Evolutionary conservation across 768 basidiomycete species (phyloP), one percentile per base, ranked within the genome.

Genomic region (Russula brevipes): DNA sequence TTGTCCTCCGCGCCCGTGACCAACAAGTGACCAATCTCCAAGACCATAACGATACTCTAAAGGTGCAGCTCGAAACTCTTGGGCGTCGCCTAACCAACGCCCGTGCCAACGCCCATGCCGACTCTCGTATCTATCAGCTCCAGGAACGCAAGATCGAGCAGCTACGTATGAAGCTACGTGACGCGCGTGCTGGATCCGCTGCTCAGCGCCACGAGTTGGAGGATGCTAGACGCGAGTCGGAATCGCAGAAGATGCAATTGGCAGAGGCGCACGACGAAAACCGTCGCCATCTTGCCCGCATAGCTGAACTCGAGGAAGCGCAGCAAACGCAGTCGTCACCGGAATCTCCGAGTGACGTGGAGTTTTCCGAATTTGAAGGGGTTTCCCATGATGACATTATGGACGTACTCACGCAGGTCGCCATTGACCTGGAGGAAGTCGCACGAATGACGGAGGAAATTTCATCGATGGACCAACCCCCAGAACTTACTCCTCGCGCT

Each of bases 61-160:
- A 42, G n/a, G 35, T n/a, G 4, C 67, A 66, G 19, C 57, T 61
- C 53, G 65, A 68, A 14, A 33, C 46, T 10, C 38, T 33, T 17
- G 57, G 60, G 35, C 56, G 67, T 14, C 66, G 65, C 31, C 47
- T 68, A 11, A 61, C 61, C 60, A 62, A 66, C 19, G 41, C 67
- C 31, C 67, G 63, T 7, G 49, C 67, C 16, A 59, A 61, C 17
- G 59, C 65, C 2, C 54, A 58, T 24, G 57, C 56, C n/a, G 65
- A 68, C 17, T 57, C 60, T 0, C 67, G 61, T 17, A 54, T 50
- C 24, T 45, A 54, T 38, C 64, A 65, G 10, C 45, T 67, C 6
- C 67, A 68, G 50, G 65, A 68, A 41, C 67, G 67, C 57, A 68
- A 59, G 54, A 35, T 68, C 41, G 65, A 68, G 49, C 65, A 63